Conservation (phyloP, 768 basidiomycete genomes). For the Kockovaella imperatae region DNA sequence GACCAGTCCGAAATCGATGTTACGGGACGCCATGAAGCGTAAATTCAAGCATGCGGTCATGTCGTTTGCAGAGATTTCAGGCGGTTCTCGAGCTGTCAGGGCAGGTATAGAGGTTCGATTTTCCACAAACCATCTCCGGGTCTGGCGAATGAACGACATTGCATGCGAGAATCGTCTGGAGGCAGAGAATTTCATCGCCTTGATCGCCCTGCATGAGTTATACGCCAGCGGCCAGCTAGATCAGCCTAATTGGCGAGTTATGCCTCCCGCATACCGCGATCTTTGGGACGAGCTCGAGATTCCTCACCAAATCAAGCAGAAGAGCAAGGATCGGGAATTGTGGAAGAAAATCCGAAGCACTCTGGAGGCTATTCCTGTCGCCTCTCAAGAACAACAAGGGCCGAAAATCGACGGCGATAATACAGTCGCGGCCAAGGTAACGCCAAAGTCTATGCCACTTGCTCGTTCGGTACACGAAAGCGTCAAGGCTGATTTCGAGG, state of each 20-base stretch:
- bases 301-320: conserved; percentile 56
- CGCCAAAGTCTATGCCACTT: neutral
- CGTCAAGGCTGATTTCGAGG: conserved; percentile 47
- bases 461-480: neutral
- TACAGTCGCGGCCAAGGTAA: neutral
- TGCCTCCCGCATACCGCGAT: conserved; percentile 77
- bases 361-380: too few relatives aligned
- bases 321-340: conserved; percentile 57
- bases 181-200: conserved; percentile 84
- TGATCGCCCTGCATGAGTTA: conserved; percentile 71
- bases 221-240: conserved; percentile 40
- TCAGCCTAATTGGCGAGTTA: conserved; percentile 58
- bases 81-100: conserved; percentile 65
- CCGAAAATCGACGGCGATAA: conserved; percentile 5
- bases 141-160: conserved; percentile 76
- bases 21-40: conserved; percentile 50
- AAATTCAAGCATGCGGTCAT: conserved; percentile 59
- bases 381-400: conserved; percentile 58
- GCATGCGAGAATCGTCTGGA: conserved; percentile 71
- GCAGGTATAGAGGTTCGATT: conserved; percentile 66
- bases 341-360: conserved; percentile 68
- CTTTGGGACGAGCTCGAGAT: conserved; percentile 84
- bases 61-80: conserved; percentile 60
- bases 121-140: conserved; percentile 51
- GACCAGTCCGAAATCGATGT: conserved; percentile 65